Conservation (phyloP, 2,329 filamentous ascomycete species). For the Scedosporium boydii region DNA sequence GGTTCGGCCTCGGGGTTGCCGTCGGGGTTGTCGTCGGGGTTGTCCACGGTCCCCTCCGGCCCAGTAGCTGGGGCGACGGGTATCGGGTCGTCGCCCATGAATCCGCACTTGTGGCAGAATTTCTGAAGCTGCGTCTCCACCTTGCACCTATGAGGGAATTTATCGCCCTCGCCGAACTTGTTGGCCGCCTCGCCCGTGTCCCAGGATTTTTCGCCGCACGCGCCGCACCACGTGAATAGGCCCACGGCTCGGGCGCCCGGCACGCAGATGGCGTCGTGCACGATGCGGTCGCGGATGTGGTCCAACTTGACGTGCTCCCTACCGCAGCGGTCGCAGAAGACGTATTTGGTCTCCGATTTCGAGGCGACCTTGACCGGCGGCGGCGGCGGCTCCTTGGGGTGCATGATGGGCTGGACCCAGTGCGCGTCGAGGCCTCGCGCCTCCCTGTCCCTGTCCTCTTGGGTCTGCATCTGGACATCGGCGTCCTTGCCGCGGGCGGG, state of each 20-base stretch:
- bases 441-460: background rate
- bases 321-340: slow-evolving; percentile 16
- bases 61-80: too few species aligned
- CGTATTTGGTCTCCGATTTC: slow-evolving; percentile 10
- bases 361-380: slow-evolving; percentile 8
- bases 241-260: slow-evolving; percentile 11
- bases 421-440: background rate
- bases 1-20: too few species aligned
- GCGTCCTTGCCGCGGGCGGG: background rate
- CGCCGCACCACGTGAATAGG: slow-evolving; percentile 11
- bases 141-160: slow-evolving; percentile 12
- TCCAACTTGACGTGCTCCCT: slow-evolving; percentile 12
- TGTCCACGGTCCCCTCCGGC: too few species aligned
- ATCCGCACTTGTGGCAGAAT: slow-evolving; percentile 12
- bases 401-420: background rate
- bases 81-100: background rate
- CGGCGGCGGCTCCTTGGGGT: background rate
- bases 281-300: slow-evolving; percentile 10
- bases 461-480: background rate
- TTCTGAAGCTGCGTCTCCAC: background rate
- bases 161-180: slow-evolving; percentile 4
- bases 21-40: too few species aligned
- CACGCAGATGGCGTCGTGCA: slow-evolving; percentile 13
- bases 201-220: slow-evolving; percentile 11
- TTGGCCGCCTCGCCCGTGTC: slow-evolving; percentile 7